Conservation (phyloP, 2,329 filamentous ascomycete genomes). For the Phialemoniopsis sp. region DNA sequence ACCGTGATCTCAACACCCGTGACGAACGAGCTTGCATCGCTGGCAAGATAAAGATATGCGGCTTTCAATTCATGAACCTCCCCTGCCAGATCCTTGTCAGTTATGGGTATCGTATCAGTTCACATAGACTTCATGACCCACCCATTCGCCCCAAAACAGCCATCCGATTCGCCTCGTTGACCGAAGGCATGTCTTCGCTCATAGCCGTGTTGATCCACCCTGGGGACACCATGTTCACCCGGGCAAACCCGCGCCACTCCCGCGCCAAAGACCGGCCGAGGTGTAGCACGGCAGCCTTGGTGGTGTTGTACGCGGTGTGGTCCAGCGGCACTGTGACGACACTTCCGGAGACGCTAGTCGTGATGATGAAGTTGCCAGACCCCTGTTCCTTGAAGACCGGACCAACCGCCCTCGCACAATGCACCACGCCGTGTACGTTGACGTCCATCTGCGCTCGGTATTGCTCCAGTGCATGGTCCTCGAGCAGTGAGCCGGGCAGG, state of each 20-base stretch:
- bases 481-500: not conserved
- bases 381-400: conserved; percentile 61
- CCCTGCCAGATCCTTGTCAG: too few species aligned
- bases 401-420: conserved; percentile 63
- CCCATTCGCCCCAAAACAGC: conserved; percentile 70
- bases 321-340: conserved; percentile 68
- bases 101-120: too few species aligned
- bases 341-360: conserved; percentile 66
- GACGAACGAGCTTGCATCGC: conserved; percentile 71
- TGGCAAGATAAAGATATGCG: conserved; percentile 76
- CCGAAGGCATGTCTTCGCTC: conserved; percentile 64
- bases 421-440: conserved; percentile 65
- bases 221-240: conserved; percentile 62
- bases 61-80: conserved; percentile 66
- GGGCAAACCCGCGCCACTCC: conserved; percentile 66
- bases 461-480: not conserved
- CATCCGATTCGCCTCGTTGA: conserved; percentile 63
- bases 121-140: too few species aligned
- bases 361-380: conserved; percentile 63
- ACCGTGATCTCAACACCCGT: conserved; percentile 68
- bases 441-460: conserved; percentile 5
- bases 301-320: conserved; percentile 64
- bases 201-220: conserved; percentile 68
- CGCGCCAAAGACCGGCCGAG: conserved; percentile 47
- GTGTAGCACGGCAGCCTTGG: conserved; percentile 53